Evolutionary conservation across 2,329 filamentous ascomycete species (phyloP).

Genomic region (Penicillium sp.): DNA sequence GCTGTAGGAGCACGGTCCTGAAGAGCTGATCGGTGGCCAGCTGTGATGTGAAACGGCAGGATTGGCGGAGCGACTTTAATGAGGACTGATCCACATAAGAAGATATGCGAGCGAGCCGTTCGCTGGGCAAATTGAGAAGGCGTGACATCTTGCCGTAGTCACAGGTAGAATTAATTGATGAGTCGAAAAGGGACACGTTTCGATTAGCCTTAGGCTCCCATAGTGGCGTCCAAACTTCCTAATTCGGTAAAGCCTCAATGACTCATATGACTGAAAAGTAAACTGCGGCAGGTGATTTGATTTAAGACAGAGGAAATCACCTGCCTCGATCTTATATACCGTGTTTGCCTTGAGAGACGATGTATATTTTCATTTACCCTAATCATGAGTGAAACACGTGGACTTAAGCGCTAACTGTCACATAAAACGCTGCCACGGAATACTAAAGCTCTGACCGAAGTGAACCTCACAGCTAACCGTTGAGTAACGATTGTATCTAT

Average conservation of each 20-base stretch:
- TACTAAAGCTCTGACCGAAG: no score
- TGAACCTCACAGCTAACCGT: no score
- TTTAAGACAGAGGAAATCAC: background rate
- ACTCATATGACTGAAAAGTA: background rate
- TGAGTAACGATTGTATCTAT: no score
- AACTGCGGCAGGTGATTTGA: background rate
- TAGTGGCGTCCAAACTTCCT: background rate
- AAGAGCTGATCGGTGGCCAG: conserved; percentile 16
- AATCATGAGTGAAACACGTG: conserved; percentile 1
- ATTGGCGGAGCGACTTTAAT: conserved; percentile 15
- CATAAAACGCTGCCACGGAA: background rate
- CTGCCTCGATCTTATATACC: background rate
- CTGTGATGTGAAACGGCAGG: conserved; percentile 17
- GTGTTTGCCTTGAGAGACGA: conserved; percentile 1
- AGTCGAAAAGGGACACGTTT: conserved; percentile 9
- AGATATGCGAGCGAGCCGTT: conserved; percentile 13
- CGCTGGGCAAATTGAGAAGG: conserved; percentile 14
- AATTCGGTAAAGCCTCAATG: conserved; percentile 1
- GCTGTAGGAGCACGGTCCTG: conserved; percentile 12
- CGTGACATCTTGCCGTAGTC: conserved; percentile 15
- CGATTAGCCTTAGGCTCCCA: conserved; percentile 8
- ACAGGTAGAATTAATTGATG: conserved; percentile 14
- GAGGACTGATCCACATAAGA: conserved; percentile 13
- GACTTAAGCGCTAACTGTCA: conserved; percentile 2
- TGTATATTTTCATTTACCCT: conserved; percentile 2